phyloP scores from a whole-genome alignment of 345 rosid species.

The Jatropha curcas region DNA sequence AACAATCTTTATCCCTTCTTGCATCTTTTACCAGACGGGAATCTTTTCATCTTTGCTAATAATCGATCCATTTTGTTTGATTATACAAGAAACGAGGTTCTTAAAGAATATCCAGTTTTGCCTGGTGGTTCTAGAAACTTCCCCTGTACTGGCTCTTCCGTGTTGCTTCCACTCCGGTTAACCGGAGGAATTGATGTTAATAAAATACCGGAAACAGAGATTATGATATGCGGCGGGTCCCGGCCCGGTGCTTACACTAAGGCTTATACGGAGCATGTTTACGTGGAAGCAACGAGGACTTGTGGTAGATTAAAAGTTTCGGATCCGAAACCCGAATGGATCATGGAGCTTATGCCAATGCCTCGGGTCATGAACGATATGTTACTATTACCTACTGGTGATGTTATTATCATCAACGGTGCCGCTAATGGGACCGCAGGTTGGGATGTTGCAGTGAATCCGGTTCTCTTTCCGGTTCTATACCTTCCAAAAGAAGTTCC shows the following conservation, averaged over 20 bases:
- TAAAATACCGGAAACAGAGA: constrained; percentile 55
- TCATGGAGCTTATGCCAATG: constrained; percentile 75
- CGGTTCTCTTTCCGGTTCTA: constrained; percentile 23
- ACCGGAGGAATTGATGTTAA: not conserved
- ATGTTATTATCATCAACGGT: constrained; percentile 66
- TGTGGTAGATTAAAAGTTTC: constrained; percentile 70
- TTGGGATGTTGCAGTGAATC: constrained; percentile 59
- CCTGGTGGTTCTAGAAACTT: constrained; percentile 67
- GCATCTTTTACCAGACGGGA: constrained; percentile 72
- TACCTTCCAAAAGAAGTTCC: constrained; percentile 37
- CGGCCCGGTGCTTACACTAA: constrained; percentile 51
- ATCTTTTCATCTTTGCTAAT: constrained; percentile 77
- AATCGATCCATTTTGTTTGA: constrained; percentile 60
- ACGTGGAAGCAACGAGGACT: constrained; percentile 57
- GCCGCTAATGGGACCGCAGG: constrained; percentile 81
- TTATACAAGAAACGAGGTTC: constrained; percentile 39
- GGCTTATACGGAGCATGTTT: constrained; percentile 40
- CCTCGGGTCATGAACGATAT: constrained; percentile 79
- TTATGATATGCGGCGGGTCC: constrained; percentile 80
- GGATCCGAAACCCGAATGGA: constrained; percentile 64
- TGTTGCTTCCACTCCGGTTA: constrained; percentile 62
- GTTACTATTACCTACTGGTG: constrained; percentile 62
- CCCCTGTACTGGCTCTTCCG: constrained; percentile 84
- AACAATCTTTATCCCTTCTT: constrained; percentile 85
- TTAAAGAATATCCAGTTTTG: constrained; percentile 63